These are phyloP conservation scores for Eucalyptus paniculata DNA, from an alignment of 345 rosid genomes.

Conservation along the genomic window DNA sequence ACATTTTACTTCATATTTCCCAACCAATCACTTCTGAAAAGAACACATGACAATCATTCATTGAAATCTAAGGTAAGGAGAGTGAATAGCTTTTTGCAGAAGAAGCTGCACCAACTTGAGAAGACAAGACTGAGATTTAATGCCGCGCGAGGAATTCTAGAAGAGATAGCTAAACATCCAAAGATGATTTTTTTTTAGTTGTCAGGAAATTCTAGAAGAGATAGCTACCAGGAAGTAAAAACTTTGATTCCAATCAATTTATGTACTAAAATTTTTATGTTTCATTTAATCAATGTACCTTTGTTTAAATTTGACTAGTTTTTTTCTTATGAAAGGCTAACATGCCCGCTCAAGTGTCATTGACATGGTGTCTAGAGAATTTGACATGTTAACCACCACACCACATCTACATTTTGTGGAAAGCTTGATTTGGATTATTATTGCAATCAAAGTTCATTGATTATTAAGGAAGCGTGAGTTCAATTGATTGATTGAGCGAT, in stretches of 20 bases:
- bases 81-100: background rate
- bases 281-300: background rate
- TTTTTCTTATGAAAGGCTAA: background rate
- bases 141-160: background rate
- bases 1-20: background rate
- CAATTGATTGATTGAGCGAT: background rate
- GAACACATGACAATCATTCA: background rate
- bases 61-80: background rate
- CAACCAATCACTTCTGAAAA: background rate
- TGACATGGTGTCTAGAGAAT: background rate
- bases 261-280: background rate
- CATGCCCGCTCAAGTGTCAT: background rate
- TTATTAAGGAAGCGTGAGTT: background rate
- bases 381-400: background rate
- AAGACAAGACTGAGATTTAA: background rate
- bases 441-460: background rate
- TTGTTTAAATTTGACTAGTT: background rate
- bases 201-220: background rate
- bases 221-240: background rate
- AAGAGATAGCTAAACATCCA: background rate
- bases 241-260: background rate
- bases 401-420: background rate
- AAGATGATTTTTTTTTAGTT: background rate
- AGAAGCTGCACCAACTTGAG: background rate
- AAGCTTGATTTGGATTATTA: background rate